A percentile compares a stretch with the other conserved stretches of the same genome.
These are phyloP conservation scores for Blattamonas nauphoetae DNA, from an alignment of 78 protist species.

Conservation along the genomic window DNA sequence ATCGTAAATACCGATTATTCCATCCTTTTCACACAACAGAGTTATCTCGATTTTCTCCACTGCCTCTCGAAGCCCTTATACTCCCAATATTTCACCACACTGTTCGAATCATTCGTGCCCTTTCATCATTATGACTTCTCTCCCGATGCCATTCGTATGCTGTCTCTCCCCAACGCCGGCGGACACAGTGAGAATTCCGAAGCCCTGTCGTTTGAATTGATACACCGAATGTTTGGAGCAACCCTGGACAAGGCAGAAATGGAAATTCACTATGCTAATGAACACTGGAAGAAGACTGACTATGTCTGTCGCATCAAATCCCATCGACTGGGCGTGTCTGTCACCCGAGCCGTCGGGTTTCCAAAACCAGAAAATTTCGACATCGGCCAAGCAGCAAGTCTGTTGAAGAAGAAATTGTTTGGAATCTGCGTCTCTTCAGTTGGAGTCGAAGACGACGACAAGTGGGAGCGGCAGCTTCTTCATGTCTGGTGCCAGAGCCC, in stretches of 20 bases:
- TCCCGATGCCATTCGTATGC: background rate
- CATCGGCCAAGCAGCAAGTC: background rate
- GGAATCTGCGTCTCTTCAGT: background rate
- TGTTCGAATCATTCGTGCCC: too few species aligned
- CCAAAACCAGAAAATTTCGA: background rate
- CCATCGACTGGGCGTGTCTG: conserved; percentile 6
- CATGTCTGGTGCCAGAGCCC: background rate
- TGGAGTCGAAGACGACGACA: background rate
- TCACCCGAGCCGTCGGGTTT: background rate
- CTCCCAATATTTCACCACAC: too few species aligned
- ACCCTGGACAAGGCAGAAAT: background rate
- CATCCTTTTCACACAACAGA: too few species aligned
- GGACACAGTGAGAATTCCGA: background rate
- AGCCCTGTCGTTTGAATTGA: conserved; percentile 2
- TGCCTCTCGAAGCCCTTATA: too few species aligned
- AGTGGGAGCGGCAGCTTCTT: background rate
- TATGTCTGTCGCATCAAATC: background rate
- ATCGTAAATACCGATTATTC: too few species aligned
- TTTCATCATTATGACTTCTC: too few species aligned
- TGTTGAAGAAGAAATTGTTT: background rate
- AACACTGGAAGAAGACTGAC: background rate
- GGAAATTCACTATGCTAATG: background rate
- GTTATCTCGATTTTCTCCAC: too few species aligned
- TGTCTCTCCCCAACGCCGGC: background rate
- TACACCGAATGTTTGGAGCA: background rate